Percentiles rank a stretch among this genome's conserved stretches.
These are phyloP conservation scores for Phlebiopsis gigantea DNA, from an alignment of 768 basidiomycete species.

Conservation along the genomic window DNA sequence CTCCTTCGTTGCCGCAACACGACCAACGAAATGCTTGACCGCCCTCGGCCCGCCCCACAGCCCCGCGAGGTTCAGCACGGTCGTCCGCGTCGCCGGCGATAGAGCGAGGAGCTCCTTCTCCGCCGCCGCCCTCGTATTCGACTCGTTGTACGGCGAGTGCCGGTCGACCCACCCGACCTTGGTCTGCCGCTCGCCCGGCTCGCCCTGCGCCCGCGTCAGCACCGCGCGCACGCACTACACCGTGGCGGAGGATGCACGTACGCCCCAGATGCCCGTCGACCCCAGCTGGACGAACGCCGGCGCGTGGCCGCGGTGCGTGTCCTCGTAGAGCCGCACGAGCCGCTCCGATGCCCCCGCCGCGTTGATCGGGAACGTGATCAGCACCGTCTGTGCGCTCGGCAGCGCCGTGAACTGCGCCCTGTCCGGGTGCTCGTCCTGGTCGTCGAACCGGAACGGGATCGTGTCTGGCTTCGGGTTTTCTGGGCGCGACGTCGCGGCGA, in stretches of 20 bases:
- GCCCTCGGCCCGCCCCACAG: conserved; percentile 56
- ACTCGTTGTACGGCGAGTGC: conserved; percentile 37
- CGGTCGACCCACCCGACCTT: conserved; percentile 43
- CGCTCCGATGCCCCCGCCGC: conserved; percentile 39
- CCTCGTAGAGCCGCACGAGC: conserved; percentile 41
- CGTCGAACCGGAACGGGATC: conserved; percentile 53
- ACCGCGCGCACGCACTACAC: background rate
- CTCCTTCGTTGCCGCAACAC: conserved; percentile 53
- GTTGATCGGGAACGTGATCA: conserved; percentile 55
- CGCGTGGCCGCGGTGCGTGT: conserved; percentile 26
- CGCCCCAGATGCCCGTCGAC: conserved; percentile 57
- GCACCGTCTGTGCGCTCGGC: conserved; percentile 48
- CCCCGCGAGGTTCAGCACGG: conserved; percentile 57
- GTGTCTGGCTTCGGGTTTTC: conserved; percentile 26
- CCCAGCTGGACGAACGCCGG: conserved; percentile 55
- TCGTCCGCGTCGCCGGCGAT: conserved; percentile 32
- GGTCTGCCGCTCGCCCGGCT: conserved; percentile 18
- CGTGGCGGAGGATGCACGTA: conserved; percentile 25
- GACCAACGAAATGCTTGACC: conserved; percentile 44
- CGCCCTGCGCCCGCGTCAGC: conserved; percentile 18
- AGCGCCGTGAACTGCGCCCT: conserved; percentile 37
- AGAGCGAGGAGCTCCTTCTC: conserved; percentile 52
- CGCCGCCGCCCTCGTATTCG: conserved; percentile 41
- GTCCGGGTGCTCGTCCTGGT: conserved; percentile 37
- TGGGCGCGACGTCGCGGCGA: conserved; percentile 50